phyloP scores from a whole-genome alignment of 169 alveolate genomes.

The Miamiensis avidus region DNA sequence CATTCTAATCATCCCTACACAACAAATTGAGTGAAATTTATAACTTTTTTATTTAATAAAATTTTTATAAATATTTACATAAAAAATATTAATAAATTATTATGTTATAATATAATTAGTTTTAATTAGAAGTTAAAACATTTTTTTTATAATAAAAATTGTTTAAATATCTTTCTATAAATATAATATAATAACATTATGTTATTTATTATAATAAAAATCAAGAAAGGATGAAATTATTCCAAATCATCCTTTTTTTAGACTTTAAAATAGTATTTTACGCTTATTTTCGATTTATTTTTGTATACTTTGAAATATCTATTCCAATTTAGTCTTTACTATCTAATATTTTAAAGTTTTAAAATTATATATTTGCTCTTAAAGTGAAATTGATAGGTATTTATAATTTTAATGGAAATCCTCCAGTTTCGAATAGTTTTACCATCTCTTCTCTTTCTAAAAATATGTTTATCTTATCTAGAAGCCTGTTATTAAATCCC shows the following conservation, averaged over 20 bases:
- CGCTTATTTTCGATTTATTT: background rate
- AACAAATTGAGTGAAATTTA: too few species aligned
- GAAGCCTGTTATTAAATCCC: background rate
- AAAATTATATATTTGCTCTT: slow-evolving; percentile 4
- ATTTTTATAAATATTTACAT: too few species aligned
- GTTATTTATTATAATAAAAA: too few species aligned
- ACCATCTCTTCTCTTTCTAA: slow-evolving; percentile 8
- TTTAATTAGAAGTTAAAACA: too few species aligned
- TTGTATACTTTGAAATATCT: background rate
- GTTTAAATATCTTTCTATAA: too few species aligned
- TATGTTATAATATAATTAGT: too few species aligned
- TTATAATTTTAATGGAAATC: slow-evolving; percentile 12
- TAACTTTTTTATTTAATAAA: background rate
- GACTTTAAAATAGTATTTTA: background rate
- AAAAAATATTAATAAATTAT: too few species aligned
- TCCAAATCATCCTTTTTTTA: background rate
- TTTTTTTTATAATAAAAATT: too few species aligned
- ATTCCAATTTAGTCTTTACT: background rate
- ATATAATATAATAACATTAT: too few species aligned
- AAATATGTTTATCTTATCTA: background rate
- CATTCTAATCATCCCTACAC: too few species aligned
- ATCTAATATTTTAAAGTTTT: background rate
- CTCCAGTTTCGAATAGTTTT: background rate
- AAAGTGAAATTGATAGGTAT: slow-evolving; percentile 14
- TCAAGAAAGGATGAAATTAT: background rate